phyloP scores from a whole-genome alignment of 2,329 filamentous ascomycete genomes.

The Orbilia blumenaviensis region DNA sequence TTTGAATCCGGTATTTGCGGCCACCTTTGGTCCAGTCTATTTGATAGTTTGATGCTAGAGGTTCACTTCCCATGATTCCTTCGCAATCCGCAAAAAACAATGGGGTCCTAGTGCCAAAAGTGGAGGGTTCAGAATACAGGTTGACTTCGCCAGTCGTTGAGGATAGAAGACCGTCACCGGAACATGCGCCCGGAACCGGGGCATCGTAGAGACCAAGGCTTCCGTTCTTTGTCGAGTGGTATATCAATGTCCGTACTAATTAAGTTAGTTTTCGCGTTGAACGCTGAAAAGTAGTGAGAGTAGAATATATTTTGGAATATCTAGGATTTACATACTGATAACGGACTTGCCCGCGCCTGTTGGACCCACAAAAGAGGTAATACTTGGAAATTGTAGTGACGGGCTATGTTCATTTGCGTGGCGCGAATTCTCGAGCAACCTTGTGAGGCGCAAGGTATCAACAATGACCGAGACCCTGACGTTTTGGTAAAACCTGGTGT shows the following conservation, averaged over 20 bases:
- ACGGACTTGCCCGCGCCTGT: conserved; percentile 3
- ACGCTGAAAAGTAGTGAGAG: not conserved
- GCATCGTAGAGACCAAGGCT: not conserved
- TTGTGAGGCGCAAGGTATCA: not conserved
- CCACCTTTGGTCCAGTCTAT: not conserved
- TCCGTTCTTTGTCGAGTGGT: not conserved
- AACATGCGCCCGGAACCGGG: not conserved
- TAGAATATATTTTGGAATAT: not conserved
- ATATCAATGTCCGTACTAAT: not conserved
- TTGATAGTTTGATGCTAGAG: not conserved
- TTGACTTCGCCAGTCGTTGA: not conserved
- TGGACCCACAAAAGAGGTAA: not conserved
- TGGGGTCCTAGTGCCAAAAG: not conserved
- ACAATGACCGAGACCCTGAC: not conserved
- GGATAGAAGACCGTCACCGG: not conserved
- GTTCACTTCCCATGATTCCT: not conserved
- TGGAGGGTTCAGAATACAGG: conserved; percentile 7
- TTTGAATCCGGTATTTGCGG: not conserved
- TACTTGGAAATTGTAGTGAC: not conserved
- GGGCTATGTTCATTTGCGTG: not conserved
- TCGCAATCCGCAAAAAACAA: conserved; percentile 27
- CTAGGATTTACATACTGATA: not conserved
- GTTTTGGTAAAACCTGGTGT: not conserved
- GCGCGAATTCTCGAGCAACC: not conserved
- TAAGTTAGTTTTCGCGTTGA: not conserved